phyloP scores from a whole-genome alignment of 2,329 filamentous ascomycete species.

The Zarea fungicola region DNA sequence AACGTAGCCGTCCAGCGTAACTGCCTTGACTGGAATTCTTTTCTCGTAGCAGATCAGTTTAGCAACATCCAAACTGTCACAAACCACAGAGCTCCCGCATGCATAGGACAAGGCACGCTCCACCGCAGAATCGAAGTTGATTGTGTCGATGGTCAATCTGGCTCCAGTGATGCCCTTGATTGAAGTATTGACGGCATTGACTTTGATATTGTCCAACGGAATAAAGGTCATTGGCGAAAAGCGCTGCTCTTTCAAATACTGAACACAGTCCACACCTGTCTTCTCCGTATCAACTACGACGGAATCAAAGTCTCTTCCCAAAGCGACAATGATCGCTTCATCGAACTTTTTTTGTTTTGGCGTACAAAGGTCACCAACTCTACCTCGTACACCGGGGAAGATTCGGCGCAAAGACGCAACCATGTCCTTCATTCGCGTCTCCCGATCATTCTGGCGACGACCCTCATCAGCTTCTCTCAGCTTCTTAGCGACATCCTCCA shows the following conservation, averaged over 20 bases:
- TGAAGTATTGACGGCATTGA: conserved; percentile 82
- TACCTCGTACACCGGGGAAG: conserved; percentile 85
- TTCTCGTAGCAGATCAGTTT: conserved; percentile 85
- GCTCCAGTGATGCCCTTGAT: conserved; percentile 84
- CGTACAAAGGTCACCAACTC: conserved; percentile 85
- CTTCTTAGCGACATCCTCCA: conserved; percentile 73
- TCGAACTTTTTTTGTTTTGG: conserved; percentile 97
- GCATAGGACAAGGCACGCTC: conserved; percentile 93
- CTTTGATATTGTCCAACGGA: conserved; percentile 94
- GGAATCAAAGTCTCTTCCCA: conserved; percentile 89
- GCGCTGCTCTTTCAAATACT: conserved; percentile 87
- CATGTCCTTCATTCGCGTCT: conserved; percentile 73
- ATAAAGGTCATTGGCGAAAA: conserved; percentile 89
- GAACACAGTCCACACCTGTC: conserved; percentile 87
- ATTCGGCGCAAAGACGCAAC: conserved; percentile 83
- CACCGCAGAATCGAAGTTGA: conserved; percentile 83
- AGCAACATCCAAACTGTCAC: conserved; percentile 79
- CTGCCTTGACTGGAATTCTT: conserved; percentile 84
- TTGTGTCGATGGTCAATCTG: conserved; percentile 88
- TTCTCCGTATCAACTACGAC: conserved; percentile 95
- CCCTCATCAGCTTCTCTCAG: conserved; percentile 83
- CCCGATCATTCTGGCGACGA: conserved; percentile 77
- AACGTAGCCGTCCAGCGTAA: conserved; percentile 90
- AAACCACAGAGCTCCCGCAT: conserved; percentile 91
- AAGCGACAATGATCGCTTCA: conserved; percentile 84